Percentiles rank a stretch among this genome's conserved stretches.
Conservation (phyloP, 23 red algal species). For the Gracilariopsis chorda region DNA sequence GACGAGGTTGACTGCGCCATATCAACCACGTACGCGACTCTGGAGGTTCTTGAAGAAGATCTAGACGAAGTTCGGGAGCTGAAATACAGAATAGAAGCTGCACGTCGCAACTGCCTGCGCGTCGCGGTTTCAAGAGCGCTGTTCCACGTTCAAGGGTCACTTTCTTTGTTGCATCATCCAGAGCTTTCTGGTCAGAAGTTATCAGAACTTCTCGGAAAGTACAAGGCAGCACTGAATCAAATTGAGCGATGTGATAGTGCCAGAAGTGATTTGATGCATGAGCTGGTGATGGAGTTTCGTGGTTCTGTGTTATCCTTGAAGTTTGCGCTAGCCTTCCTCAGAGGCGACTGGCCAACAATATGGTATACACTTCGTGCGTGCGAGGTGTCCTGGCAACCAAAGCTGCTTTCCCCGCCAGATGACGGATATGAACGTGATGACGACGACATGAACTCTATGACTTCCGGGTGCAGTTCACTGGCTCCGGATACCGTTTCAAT, state of each 20-base stretch:
- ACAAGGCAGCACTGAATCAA: not conserved
- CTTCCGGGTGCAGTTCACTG: constrained; percentile 38
- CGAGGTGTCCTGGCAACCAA: constrained; percentile 45
- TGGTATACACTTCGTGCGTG: constrained; percentile 41
- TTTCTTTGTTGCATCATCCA: constrained; percentile 50
- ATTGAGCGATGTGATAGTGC: constrained; percentile 9
- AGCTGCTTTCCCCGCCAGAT: not conserved
- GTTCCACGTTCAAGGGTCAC: constrained; percentile 49
- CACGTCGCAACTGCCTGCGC: constrained; percentile 36
- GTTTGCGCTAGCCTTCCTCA: constrained; percentile 45
- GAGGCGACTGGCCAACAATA: constrained; percentile 57
- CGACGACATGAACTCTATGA: constrained; percentile 22
- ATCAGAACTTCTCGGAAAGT: constrained; percentile 18
- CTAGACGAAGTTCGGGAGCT: not conserved
- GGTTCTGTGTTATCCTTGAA: constrained; percentile 20
- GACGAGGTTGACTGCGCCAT: constrained; percentile 50
- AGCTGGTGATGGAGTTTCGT: constrained; percentile 27
- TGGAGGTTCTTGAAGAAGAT: not conserved
- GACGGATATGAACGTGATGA: not conserved
- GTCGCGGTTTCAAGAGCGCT: constrained; percentile 43
- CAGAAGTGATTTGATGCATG: constrained; percentile 7
- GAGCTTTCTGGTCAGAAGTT: not conserved
- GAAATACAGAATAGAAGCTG: not conserved
- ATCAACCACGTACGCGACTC: constrained; percentile 14
- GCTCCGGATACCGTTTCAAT: constrained; percentile 50